Base-by-base conservation (phyloP, 805 yeast genomes). In the Torulaspora indica region DNA sequence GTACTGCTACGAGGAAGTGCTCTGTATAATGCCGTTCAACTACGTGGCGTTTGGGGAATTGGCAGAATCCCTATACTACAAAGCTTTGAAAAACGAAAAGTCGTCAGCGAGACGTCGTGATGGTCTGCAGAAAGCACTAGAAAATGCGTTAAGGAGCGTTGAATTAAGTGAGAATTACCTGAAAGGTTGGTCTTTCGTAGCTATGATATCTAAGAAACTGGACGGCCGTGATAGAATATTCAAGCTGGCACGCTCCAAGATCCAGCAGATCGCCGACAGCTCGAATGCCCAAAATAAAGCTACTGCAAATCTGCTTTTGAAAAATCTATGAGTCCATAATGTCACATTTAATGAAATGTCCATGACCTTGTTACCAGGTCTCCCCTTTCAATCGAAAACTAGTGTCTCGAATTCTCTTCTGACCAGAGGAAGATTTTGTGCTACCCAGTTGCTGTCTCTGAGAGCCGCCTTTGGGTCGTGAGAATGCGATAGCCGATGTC, bases 391-490 rank as follows among this genome's bases (percentile, higher is more conserved):
- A 27, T 48, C 35, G 18, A 63, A 54, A 35, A 40, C 38, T 13
- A 65, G 35, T 9, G 55, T 45, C 43, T 72, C 75, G 34, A 66
- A 61, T 42, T 56, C 57, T 33, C 67, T 63, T 17, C 55, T 62
- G n/a, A 67, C 52, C 20, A 76, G 68, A 0, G 82, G 82, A 23
- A 79, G 68, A 47, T 78, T 74, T 38, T 73, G 74, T 9, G 85
- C 74, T 8, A 91, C 89, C 97, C 97, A 91, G 60, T 85, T 80
- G 23, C 83, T 75, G 61, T 91, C 96, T 46, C 98, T 72, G 41
- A 91, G 65, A 32, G 76, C 76, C 56, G 76, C 78, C 57, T 81
- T 79, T 58, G 75, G 90, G 62, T 74, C 96, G 60, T 79, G 81
- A 47, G 73, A 75, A 62, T 79, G 81, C 2, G 49, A 39, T 22